phyloP scores from a whole-genome alignment of 805 yeast species.

The Ogataea henricii region DNA sequence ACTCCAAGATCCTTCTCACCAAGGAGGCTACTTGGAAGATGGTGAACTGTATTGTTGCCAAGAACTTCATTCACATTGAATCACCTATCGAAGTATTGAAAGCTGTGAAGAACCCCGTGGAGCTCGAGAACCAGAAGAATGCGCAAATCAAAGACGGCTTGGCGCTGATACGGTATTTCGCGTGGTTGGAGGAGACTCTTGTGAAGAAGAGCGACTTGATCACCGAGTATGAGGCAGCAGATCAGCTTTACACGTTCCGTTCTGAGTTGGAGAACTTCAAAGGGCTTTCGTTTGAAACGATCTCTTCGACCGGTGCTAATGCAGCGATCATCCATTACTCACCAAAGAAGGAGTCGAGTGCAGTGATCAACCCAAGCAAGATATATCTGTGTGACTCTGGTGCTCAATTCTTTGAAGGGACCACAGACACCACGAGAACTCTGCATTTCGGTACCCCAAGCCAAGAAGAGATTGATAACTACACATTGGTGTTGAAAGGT shows the following conservation, averaged over 20 bases:
- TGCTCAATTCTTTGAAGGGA: slow-evolving; percentile 62
- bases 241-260: slow-evolving; percentile 58
- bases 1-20: slow-evolving; percentile 50
- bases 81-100: slow-evolving; percentile 62
- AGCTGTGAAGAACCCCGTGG: slow-evolving; percentile 51
- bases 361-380: slow-evolving; percentile 53
- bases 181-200: slow-evolving; percentile 59
- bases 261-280: slow-evolving; percentile 50
- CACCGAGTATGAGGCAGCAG: slow-evolving; percentile 67
- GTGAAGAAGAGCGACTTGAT: slow-evolving; percentile 45
- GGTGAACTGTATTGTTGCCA: slow-evolving; percentile 47
- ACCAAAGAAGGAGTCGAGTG: slow-evolving; percentile 48
- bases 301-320: slow-evolving; percentile 73
- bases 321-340: slow-evolving; percentile 78
- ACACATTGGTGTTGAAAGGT: slow-evolving; percentile 61
- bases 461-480: slow-evolving; percentile 47
- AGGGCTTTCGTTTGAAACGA: slow-evolving; percentile 74
- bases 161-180: slow-evolving; percentile 53
- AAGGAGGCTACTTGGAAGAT: slow-evolving; percentile 69
- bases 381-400: slow-evolving; percentile 62
- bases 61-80: slow-evolving; percentile 42
- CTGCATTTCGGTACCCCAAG: slow-evolving; percentile 53
- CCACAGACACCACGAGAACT: slow-evolving; percentile 66
- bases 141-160: slow-evolving; percentile 63
- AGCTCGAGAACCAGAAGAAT: slow-evolving; percentile 49